Percentiles rank a stretch among this genome's conserved stretches.
These are phyloP conservation scores for Acrodontium crateriforme DNA, from an alignment of 2,329 filamentous ascomycete genomes.

Conservation along the genomic window DNA sequence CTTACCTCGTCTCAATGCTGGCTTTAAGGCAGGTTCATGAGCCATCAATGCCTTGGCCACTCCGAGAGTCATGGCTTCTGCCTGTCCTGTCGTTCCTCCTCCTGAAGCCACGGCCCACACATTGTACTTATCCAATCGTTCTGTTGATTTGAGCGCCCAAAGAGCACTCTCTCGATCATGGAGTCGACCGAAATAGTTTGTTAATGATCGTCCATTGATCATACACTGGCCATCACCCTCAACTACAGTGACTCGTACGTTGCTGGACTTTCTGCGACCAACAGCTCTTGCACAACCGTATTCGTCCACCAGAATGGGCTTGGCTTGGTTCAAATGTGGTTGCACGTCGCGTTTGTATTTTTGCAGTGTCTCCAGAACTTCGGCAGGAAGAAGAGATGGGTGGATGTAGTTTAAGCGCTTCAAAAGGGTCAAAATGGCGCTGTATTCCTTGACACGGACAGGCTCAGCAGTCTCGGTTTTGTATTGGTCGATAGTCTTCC, in stretches of 20 bases:
- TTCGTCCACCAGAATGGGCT: conserved; percentile 54
- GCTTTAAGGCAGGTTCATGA: conserved; percentile 87
- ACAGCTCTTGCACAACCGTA: conserved; percentile 67
- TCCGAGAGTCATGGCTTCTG: conserved; percentile 83
- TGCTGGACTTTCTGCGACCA: conserved; percentile 76
- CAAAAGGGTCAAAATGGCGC: conserved; percentile 59
- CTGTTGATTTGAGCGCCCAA: conserved; percentile 75
- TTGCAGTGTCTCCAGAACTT: conserved; percentile 50
- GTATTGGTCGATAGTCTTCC: conserved; percentile 69
- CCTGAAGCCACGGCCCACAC: conserved; percentile 75
- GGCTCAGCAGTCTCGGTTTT: conserved; percentile 56
- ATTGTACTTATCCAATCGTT: conserved; percentile 90
- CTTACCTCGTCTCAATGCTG: conserved; percentile 76
- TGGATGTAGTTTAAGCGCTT: conserved; percentile 77
- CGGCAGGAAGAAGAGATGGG: conserved; percentile 56
- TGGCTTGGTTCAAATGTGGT: conserved; percentile 49
- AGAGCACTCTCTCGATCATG: conserved; percentile 91
- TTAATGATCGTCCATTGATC: conserved; percentile 78
- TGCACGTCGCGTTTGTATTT: conserved; percentile 65
- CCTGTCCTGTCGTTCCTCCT: conserved; percentile 87
- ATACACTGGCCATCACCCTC: conserved; percentile 84
- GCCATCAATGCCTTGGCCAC: conserved; percentile 76
- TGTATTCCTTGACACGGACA: conserved; percentile 65
- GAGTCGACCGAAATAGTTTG: conserved; percentile 67
- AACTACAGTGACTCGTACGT: conserved; percentile 73